These are phyloP conservation scores for Phialophora tarda DNA, from an alignment of 2,329 filamentous ascomycete species.

Conservation along the genomic window DNA sequence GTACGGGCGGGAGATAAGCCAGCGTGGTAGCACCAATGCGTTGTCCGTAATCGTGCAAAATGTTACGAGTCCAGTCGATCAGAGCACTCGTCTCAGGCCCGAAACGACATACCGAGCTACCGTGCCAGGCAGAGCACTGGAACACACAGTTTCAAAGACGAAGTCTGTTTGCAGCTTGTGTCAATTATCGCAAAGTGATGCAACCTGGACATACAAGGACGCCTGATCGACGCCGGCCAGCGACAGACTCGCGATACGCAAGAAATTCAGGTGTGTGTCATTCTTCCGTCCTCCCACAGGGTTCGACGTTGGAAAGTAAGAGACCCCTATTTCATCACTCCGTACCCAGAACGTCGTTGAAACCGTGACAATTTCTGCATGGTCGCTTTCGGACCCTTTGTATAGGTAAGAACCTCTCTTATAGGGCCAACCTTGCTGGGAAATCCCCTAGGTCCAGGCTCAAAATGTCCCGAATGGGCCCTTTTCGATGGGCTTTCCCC, in stretches of 20 bases:
- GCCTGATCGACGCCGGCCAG: constrained; percentile 16
- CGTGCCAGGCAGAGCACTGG: background rate
- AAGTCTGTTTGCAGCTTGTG: background rate
- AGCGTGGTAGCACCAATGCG: constrained; percentile 11
- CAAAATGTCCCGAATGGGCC: constrained; percentile 40
- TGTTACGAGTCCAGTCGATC: background rate
- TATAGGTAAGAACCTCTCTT: background rate
- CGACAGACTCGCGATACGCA: background rate
- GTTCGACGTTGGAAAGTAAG: background rate
- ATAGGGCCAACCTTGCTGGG: background rate
- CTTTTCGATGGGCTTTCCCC: constrained; percentile 45
- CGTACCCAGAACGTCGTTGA: background rate
- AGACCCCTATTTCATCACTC: background rate
- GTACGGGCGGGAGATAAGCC: constrained; percentile 6
- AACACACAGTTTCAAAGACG: background rate
- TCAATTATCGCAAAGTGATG: background rate
- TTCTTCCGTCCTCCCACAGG: background rate
- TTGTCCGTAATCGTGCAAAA: constrained; percentile 8
- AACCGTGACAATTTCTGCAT: background rate
- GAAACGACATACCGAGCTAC: background rate
- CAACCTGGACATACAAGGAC: constrained; percentile 4
- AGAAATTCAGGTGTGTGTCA: background rate
- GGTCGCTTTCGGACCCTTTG: constrained; percentile 2
- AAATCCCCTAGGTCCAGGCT: background rate
- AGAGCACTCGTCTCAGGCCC: background rate